These are phyloP conservation scores for Chaetomium fimeti DNA, from an alignment of 495 filamentous ascomycete species.

Conservation along the genomic window DNA sequence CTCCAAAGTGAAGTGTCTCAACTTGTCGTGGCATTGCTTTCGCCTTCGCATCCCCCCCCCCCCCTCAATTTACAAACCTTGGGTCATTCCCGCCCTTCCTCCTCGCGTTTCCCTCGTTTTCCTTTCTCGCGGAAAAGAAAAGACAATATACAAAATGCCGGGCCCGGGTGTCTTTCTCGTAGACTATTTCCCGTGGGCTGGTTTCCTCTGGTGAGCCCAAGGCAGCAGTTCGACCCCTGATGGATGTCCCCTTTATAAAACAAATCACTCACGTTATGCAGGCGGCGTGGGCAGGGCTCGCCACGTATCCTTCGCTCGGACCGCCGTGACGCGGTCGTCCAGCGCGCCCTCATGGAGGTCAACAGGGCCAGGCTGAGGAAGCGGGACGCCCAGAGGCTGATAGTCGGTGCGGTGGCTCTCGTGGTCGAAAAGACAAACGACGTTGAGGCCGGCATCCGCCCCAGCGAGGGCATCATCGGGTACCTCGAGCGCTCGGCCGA, in stretches of 20 bases:
- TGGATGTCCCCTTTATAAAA: too few relatives aligned
- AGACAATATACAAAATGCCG: too few relatives aligned
- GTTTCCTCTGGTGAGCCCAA: constrained; percentile 2
- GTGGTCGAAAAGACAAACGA: neutral
- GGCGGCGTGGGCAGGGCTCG: neutral
- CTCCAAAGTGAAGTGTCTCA: too few relatives aligned
- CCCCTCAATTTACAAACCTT: too few relatives aligned
- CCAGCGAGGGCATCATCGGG: constrained; percentile 11
- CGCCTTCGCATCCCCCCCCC: too few relatives aligned
- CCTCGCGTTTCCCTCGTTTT: neutral
- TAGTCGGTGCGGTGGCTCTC: neutral
- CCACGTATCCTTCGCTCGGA: neutral
- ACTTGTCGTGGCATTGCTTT: too few relatives aligned
- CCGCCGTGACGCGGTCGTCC: neutral
- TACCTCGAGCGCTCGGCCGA: constrained; percentile 3
- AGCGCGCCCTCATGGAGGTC: neutral
- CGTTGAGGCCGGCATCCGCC: constrained; percentile 2
- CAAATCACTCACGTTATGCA: too few relatives aligned
- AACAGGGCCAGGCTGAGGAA: neutral
- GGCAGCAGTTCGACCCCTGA: too few relatives aligned
- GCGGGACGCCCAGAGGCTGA: neutral
- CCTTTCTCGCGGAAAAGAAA: neutral
- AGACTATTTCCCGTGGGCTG: constrained; percentile 6
- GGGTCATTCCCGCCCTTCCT: too few relatives aligned
- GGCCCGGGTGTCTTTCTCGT: neutral